Conservation (phyloP, 495 filamentous ascomycete genomes). For the Aspergillus sclerotioniger region DNA sequence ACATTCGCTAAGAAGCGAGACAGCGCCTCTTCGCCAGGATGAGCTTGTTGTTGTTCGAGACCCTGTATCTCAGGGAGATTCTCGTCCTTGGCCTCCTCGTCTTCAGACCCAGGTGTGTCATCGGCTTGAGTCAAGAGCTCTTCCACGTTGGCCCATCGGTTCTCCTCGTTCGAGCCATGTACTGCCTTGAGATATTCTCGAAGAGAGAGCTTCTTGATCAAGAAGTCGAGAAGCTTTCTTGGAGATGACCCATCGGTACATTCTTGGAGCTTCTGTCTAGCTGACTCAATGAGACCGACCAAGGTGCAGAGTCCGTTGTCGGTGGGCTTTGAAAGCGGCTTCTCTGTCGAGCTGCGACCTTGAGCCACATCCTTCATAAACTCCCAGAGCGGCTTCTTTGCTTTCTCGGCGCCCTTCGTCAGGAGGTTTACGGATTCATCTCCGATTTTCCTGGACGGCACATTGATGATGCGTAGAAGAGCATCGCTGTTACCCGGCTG, state of each 20-base stretch:
- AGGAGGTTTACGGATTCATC: slow-evolving; percentile 74
- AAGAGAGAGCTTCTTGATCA: slow-evolving; percentile 72
- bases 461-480: slow-evolving; percentile 78
- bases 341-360: slow-evolving; percentile 63
- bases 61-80: slow-evolving; percentile 75
- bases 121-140: slow-evolving; percentile 80
- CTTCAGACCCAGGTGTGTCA: slow-evolving; percentile 44
- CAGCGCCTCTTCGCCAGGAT: slow-evolving; percentile 61
- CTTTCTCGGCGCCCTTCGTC: slow-evolving; percentile 68
- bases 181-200: slow-evolving; percentile 66
- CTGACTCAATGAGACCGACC: slow-evolving; percentile 61
- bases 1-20: slow-evolving; percentile 88
- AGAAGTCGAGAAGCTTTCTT: slow-evolving; percentile 67
- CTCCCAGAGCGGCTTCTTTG: slow-evolving; percentile 68
- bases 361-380: slow-evolving; percentile 68
- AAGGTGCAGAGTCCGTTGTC: slow-evolving; percentile 63
- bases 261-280: slow-evolving; percentile 57
- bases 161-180: slow-evolving; percentile 74
- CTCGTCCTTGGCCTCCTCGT: slow-evolving; percentile 56
- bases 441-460: slow-evolving; percentile 77
- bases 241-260: slow-evolving; percentile 50
- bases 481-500: slow-evolving; percentile 90
- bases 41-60: slow-evolving; percentile 60
- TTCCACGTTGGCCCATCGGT: slow-evolving; percentile 87
- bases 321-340: slow-evolving; percentile 64